Conservation (phyloP, 164 flowering plant genomes). For the Umbilicus rupestris region DNA sequence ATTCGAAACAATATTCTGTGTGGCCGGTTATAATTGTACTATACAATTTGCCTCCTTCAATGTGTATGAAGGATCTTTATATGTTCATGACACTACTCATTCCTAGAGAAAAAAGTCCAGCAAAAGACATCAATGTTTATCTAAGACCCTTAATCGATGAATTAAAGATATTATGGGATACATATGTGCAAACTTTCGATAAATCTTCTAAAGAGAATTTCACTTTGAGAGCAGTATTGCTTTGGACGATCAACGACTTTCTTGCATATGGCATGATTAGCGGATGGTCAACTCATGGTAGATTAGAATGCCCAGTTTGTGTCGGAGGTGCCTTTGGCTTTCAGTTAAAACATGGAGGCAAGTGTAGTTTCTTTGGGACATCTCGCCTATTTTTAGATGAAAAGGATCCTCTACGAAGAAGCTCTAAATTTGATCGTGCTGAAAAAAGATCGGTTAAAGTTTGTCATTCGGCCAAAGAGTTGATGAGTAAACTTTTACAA, state of each 20-base stretch:
- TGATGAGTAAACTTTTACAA: no score
- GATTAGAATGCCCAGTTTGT: no score
- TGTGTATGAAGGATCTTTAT: background rate
- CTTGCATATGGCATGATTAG: no score
- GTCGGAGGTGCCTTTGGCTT: no score
- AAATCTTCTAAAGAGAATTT: background rate
- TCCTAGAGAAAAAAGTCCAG: background rate
- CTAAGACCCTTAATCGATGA: background rate
- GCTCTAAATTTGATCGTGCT: no score
- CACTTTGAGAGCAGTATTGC: background rate
- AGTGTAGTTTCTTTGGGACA: no score
- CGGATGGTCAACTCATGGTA: no score
- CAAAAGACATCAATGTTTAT: conserved; percentile 1
- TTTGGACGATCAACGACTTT: background rate
- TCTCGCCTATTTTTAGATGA: no score
- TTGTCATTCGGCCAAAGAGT: no score
- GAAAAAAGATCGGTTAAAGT: no score
- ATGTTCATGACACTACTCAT: background rate
- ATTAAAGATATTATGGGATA: background rate
- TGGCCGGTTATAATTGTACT: background rate
- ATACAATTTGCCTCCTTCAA: background rate
- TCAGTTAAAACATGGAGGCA: no score
- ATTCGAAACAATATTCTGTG: background rate
- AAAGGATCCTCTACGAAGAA: no score
- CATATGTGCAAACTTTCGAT: background rate